Percentiles rank a stretch among this genome's conserved stretches.
Evolutionary conservation across 1,284 basidiomycete species (phyloP).

Genomic region (Cutaneotrichosporon sp.): DNA sequence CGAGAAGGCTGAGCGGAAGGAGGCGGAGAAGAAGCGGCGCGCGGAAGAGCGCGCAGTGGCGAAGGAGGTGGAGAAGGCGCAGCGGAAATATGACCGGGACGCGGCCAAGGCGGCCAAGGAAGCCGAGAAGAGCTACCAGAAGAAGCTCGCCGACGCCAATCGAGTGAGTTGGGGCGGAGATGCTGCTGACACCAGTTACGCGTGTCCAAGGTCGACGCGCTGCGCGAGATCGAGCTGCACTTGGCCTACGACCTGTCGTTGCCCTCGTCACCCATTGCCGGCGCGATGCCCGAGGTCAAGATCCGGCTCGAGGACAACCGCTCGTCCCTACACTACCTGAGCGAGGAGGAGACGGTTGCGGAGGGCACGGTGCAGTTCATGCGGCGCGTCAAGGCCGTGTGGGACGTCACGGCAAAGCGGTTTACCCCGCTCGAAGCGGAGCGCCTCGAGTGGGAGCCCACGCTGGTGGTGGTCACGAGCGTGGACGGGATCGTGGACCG

Average conservation of each 20-base stretch:
- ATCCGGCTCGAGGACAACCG: constrained; percentile 36
- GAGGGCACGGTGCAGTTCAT: constrained; percentile 46
- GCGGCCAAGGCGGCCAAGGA: constrained; percentile 43
- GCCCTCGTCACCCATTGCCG: constrained; percentile 43
- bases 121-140: constrained; percentile 44
- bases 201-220: constrained; percentile 45
- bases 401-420: constrained; percentile 32
- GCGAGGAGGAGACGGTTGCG: constrained; percentile 33
- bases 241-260: constrained; percentile 44
- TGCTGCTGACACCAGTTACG: constrained; percentile 33
- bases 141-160: constrained; percentile 43
- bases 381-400: constrained; percentile 42
- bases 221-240: constrained; percentile 49
- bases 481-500: constrained; percentile 49
- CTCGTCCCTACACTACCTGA: constrained; percentile 34
- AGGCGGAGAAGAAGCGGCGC: constrained; percentile 6
- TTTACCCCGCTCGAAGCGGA: constrained; percentile 41
- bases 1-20: background rate
- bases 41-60: background rate
- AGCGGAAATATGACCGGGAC: constrained; percentile 37
- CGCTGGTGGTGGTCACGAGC: constrained; percentile 38
- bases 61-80: constrained; percentile 36
- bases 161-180: background rate
- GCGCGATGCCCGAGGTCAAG: constrained; percentile 43
- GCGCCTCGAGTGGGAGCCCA: constrained; percentile 53